Base-by-base conservation (phyloP, 2,329 filamentous ascomycete species). In the Monilinia polystroma region DNA sequence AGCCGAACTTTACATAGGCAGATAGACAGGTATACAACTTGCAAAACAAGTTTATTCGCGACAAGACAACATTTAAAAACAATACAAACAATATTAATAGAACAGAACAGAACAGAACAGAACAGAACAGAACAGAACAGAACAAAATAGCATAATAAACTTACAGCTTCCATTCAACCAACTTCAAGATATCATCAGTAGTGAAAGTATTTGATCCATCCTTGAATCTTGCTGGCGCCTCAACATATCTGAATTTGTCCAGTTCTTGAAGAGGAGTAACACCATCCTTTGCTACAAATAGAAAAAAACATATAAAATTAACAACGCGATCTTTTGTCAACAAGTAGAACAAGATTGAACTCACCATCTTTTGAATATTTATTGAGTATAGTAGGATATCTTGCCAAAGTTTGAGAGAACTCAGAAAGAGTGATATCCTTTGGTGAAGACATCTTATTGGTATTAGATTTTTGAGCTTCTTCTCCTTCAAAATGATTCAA, bases 111-210 rank as follows among this genome's bases (percentile, higher is more conserved):
- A 35, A 12, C 29, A 23, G 23, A 49, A 47, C 7, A 0, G 2
- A 35, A 12, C 29, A 0, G 45, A 38, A 49, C 38, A 23, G 2
- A 35, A 12, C 29, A 23, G 2, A 35, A 12, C 29, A 23, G 23
- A 49, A 47, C 7, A 0, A 29, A 38, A 49, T 49, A 23, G 2
- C 26, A 12, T 4, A 29, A 29, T 52, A 18, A 55, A 76, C 86
- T 75, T 79, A 90, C 86, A 92, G 79, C 76, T 92, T 92, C 89
- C 89, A 92, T 57, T 89, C 83, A 12, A 91, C 84, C 4, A 92
- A 80, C 26, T 73, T 79, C 72, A 85, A 82, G 45, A 91, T 79
- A 72, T 91, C 84, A 2, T 75, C 78, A 78, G 91, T 84, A 14
- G 76, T 26, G 73, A 71, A 6, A 53, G 75, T 71, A 7, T 70